Evolutionary conservation across 768 basidiomycete genomes (phyloP), one percentile per base, ranked within the genome.

Genomic region (Mycena rosella): DNA sequence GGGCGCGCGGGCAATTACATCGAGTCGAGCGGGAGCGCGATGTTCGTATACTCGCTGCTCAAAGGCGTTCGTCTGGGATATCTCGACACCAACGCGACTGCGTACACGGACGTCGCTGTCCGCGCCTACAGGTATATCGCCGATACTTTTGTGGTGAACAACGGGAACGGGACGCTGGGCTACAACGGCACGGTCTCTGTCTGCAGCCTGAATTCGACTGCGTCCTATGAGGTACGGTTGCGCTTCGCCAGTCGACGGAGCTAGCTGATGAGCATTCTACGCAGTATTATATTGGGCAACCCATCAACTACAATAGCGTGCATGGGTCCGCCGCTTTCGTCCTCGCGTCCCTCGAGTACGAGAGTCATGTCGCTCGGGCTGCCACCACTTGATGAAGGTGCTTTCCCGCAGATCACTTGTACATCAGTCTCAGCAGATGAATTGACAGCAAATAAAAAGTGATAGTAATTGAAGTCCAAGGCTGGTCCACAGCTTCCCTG

Each of bases 1-100:
- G 75, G 73, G 3, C 73, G 76, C 27, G 53, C 59, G 57, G 72
- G 71, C n/a, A 77, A 77, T 64, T 76, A 76, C 47, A 70, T 77
- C 61, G 76, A 77, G 73, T 69, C 66, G 56, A 69, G 66, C 44
- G 76, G 74, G n/a, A 67, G 58, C 36, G 71, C 75, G 27, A 77
- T 77, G 76, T 74, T 72, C 60, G 64, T 71, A 13, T 77, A 76
- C 38, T 52, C 73, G 11, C 52, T 76, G 40, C 65, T 77, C 24
- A 73, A 72, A 45, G 76, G 64, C 36, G 69, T 74, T 9, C 63
- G 76, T 30, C 34, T 65, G 20, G 76, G 76, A 6, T 75, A 75
- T 51, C 42, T 77, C 51, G 63, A 76, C 15, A 36, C 47, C 27
- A 36, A 54, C 24, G 69, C 26, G 1, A 2, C 42, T 10, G 20